Evolutionary conservation across 495 filamentous ascomycete species (phyloP), one percentile per base, ranked within the genome.

Genomic region (Penicillium mononematosum): DNA sequence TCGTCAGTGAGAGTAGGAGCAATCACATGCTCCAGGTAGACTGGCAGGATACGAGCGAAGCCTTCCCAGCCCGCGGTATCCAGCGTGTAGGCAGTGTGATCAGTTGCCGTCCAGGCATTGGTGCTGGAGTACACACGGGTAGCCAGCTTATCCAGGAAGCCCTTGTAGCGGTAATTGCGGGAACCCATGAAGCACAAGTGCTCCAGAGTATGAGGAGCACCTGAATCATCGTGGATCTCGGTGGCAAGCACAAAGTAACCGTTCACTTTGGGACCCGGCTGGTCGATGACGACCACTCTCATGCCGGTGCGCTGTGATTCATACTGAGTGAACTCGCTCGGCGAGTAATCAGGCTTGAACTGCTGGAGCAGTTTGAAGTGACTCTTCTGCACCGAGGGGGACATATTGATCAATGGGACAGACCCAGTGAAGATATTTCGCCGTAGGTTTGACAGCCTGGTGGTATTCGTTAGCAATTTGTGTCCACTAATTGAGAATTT

Each of bases 101-200:
- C 93, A 32, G 88, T 92, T 36, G 78, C 78, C 8, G 94, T 99
- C 91, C 91, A 98, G 2, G 94, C 94, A 73, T 99, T 99, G 32
- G 93, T 99, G 58, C 79, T 82, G 16, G 92, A 96, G 72, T 98
- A 99, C 2, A 92, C 89, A 53, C 94, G 83, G 10, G 89, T 93
- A 11, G 95, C 91, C 53, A 98, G 81, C 74, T 93, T 96, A 70
- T 98, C 94, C 12, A 99, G 78, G 22, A 98, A 82, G 1, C 95
- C 94, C 69, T 97, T 97, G 73, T 96, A 98, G 36, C 79, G 83
- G 75, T 95, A 98, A 70, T 82, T 92, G 69, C 90, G 92, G 25
- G 94, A 98, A 10, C 94, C 94, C 94, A 98, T 98, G 70, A 99
- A 99, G 62, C 90, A 84, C 11, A 99, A 77, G 77, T 99, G 94